Conservation (phyloP, 768 basidiomycete species). For the Phaffia tasmanica region DNA sequence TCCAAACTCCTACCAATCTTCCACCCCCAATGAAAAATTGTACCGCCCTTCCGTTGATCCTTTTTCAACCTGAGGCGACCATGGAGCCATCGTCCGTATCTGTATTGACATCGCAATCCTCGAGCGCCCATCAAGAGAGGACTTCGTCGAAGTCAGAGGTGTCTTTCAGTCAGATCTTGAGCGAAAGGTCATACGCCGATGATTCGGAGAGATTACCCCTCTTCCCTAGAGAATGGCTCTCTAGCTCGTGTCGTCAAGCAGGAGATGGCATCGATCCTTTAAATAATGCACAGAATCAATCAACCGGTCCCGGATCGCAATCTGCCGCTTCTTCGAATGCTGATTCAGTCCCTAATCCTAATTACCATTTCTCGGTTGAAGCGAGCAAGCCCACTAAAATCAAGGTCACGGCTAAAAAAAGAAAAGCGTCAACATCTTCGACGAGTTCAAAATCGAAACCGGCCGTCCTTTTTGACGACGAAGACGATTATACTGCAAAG, state of each 20-base stretch:
- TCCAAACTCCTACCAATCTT: conserved; percentile 6
- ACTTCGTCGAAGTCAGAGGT: neutral
- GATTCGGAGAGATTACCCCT: conserved; percentile 13
- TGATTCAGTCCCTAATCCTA: neutral
- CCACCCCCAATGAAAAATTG: conserved; percentile 6
- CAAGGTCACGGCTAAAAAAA: neutral
- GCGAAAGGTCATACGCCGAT: conserved; percentile 19
- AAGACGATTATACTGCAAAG: conserved; percentile 2
- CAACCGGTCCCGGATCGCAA: neutral
- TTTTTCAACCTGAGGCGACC: conserved; percentile 20
- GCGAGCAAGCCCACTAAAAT: neutral
- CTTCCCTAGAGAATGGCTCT: conserved; percentile 19
- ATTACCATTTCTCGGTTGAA: neutral
- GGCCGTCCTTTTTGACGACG: conserved; percentile 12
- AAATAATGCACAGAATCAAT: neutral
- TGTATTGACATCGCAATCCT: neutral
- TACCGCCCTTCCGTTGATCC: neutral
- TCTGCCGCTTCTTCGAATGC: neutral
- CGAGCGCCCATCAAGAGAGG: neutral
- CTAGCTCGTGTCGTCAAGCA: neutral
- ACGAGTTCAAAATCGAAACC: neutral
- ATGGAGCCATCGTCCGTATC: neutral
- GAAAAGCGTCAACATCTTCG: conserved; percentile 15
- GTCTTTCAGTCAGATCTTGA: conserved; percentile 7
- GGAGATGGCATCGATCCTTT: neutral